Percentiles rank a stretch among this genome's conserved stretches.
Conservation (phyloP, 2,329 filamentous ascomycete species). For the Seiridium cupressi region DNA sequence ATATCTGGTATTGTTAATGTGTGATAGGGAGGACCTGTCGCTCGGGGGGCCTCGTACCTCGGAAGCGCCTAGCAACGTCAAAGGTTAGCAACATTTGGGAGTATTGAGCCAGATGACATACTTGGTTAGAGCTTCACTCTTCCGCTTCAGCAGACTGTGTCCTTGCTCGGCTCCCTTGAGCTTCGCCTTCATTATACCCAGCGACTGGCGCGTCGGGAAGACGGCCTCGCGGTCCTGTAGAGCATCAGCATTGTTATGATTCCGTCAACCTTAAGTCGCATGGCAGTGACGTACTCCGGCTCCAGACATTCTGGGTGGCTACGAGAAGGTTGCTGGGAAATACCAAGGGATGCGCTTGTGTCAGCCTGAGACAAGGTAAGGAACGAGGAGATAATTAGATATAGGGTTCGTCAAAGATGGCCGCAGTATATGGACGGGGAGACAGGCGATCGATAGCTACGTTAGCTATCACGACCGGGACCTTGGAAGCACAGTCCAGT, state of each 20-base stretch:
- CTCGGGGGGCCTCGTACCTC: constrained; percentile 57
- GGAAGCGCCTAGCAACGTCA: constrained; percentile 65
- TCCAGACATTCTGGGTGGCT: constrained; percentile 47
- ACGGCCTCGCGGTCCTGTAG: constrained; percentile 86
- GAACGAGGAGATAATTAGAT: not conserved
- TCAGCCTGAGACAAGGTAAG: not conserved
- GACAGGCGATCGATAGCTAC: too few relatives aligned
- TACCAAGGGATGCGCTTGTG: not conserved
- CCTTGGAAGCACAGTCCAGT: too few relatives aligned
- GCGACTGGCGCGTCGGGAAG: constrained; percentile 95
- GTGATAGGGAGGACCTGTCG: not conserved
- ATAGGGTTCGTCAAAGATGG: too few relatives aligned
- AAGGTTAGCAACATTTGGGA: not conserved
- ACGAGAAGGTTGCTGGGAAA: not conserved
- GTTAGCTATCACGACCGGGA: too few relatives aligned
- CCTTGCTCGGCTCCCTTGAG: constrained; percentile 90
- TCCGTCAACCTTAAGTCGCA: not conserved
- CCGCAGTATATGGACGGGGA: too few relatives aligned
- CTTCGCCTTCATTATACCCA: constrained; percentile 97
- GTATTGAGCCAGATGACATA: constrained; percentile 39
- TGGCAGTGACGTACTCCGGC: constrained; percentile 39
- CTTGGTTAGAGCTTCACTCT: constrained; percentile 98
- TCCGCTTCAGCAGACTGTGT: constrained; percentile 92
- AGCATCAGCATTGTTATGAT: constrained; percentile 5
- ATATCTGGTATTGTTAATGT: constrained; percentile 63